Base-by-base conservation (phyloP, 805 yeast genomes). In the Wickerhamiella azyma region DNA sequence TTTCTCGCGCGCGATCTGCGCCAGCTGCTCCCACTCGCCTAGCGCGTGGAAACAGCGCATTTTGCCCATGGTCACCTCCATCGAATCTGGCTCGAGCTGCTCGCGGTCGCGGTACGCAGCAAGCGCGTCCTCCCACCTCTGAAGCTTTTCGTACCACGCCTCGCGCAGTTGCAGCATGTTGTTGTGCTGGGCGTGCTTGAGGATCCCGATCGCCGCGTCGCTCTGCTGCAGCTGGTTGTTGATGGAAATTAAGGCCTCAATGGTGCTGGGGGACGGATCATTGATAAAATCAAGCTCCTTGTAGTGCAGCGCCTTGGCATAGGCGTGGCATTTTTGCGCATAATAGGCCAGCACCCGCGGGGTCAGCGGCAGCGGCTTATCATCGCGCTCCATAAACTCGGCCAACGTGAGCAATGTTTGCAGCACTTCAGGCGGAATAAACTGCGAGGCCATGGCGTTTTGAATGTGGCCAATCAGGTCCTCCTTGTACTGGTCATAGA, bases 301-400 rank as follows among this genome's bases (percentile, higher is more conserved):
- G 63, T 92, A 92, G 60, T 94, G 97, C 48, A 92, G 68, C 0
- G 97, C 96, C 58, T 94, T 92, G 2, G 98, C 98, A 64, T 85
- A 94, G 1, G 96, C 97, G 63, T 94, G 98, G 52, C 96, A 85
- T 50, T 92, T 72, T 58, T 85, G 94, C 2, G 97, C 96, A 59
- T 86, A 89, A 54, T 80, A 85, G 2, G 96, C 94, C 49, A 92
- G 67, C 0, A 94, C 83, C 3, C 88, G 76, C n/a, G 84, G 83
- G 29, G 94, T 81, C 37, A 92, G 82, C 0, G 96, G 96, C 48
- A 92, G 69, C 0, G 96, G 83, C 56, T 86, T 88, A 54, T 86
- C 96, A 62, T 89, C 96, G 56, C 89, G 97, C 59, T 92, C 99
- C 92, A 92, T 81, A 58, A 83, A 92, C 61, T 92, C 99, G 0